These are phyloP conservation scores for Penicillium sp. DNA, from an alignment of 2,329 filamentous ascomycete species.

Conservation along the genomic window DNA sequence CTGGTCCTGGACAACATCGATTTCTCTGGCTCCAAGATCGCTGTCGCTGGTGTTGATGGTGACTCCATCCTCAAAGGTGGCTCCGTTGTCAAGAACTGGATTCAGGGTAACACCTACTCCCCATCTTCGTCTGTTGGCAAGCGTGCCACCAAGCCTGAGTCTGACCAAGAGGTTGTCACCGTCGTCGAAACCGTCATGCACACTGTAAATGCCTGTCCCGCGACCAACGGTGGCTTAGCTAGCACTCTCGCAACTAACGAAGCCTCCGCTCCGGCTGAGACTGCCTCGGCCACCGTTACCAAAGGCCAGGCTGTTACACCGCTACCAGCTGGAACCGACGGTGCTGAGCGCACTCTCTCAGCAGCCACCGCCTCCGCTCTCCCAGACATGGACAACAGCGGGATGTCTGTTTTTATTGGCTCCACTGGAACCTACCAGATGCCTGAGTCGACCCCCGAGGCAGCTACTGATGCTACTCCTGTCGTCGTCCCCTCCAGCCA, in stretches of 20 bases:
- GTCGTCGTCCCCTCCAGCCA: slow-evolving; percentile 12
- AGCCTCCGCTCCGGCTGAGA: slow-evolving; percentile 1
- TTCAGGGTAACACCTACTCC: slow-evolving; percentile 77
- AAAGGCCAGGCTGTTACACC: slow-evolving; percentile 1
- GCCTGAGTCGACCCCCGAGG: background rate
- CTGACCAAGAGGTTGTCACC: slow-evolving; percentile 25
- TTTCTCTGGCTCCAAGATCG: slow-evolving; percentile 70
- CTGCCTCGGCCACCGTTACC: background rate
- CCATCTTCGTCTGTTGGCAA: slow-evolving; percentile 31
- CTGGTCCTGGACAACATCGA: slow-evolving; percentile 90
- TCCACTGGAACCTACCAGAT: slow-evolving; percentile 7
- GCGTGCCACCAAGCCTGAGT: slow-evolving; percentile 28
- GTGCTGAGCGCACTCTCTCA: slow-evolving; percentile 1
- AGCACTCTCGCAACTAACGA: slow-evolving; percentile 10
- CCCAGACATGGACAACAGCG: slow-evolving; percentile 16
- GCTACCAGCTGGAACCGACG: slow-evolving; percentile 8
- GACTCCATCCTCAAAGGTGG: slow-evolving; percentile 70
- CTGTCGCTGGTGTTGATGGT: slow-evolving; percentile 64
- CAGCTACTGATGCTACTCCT: slow-evolving; percentile 1
- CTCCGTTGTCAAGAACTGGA: slow-evolving; percentile 70
- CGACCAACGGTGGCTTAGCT: slow-evolving; percentile 5
- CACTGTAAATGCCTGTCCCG: slow-evolving; percentile 30
- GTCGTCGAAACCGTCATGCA: slow-evolving; percentile 32
- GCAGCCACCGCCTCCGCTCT: background rate
- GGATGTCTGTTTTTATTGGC: slow-evolving; percentile 15